Evolutionary conservation across 225 moss, liverwort and hornwort genomes (phyloP), one percentile per base, ranked within the genome.

Genomic region (Neckera pumila): DNA sequence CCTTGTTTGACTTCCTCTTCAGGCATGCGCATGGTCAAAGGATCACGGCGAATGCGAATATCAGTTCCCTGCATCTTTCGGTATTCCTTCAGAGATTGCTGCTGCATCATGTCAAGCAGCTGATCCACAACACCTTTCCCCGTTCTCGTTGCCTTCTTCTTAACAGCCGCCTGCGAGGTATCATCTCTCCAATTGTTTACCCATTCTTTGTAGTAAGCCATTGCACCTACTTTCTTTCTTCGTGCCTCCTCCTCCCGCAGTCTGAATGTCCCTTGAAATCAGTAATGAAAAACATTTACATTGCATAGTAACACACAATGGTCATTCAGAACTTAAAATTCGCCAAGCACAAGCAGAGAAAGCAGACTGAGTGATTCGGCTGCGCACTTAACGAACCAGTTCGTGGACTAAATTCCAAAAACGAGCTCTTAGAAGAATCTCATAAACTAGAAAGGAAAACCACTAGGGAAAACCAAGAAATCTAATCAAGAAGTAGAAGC

Each of bases 131-230:
- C 95, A 53, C 95, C 93, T 86, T 96, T 91, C 59, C 98, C 95
- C 20, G 98, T 93, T 87, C 88, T 90, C 87, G 90, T 93, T 54
- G 79, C 86, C 56, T 87, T 94, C 72, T 89, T 91, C 67, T 94
- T 82, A 42, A 97, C 93, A 42, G 94, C 94, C 91, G 89, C 94
- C 90, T 91, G 91, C 54, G 97, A 95, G 47, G 97, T 95, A 83
- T 97, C 96, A 12, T 86, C 83, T 51, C 80, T 81, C 91, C 95
- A 99, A 26, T 73, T 91, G 61, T 96, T 96, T 17, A 99, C 97
- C 98, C 98, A 99, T 91, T 99, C 98, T 67, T 96, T 90, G 83
- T 96, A 97, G 83, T 99, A 99, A 15, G 95, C 96, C 92, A 96
- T 73, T 17, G 95, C 87, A 28, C 98, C 98, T 58, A 94, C 88